Evolutionary conservation across 331 rosid genomes (phyloP), one percentile per base, ranked within the genome.

Genomic region (Saraca asoca): DNA sequence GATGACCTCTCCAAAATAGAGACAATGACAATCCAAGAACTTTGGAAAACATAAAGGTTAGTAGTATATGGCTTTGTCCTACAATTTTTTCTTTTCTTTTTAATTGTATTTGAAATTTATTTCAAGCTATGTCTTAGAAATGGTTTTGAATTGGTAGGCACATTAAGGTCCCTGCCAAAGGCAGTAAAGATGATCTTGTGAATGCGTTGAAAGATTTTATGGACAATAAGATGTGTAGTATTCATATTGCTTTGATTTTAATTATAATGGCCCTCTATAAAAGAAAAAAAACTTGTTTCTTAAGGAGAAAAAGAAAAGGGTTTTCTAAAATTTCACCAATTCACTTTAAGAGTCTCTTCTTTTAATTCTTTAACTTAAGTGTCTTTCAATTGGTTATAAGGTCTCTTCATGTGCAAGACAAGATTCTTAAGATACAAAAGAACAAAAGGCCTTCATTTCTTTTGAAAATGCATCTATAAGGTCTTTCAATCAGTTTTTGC

Each of bases 11-110:
- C 81, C 39, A 65, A 53, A 78, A 85, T 88, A 7, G 89, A 88
- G 58, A 68, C 64, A 42, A 84, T 93, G 98, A 93, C 95, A 6
- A 82, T 90, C 72, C 85, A 83, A 64, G 88, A 93, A 79, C 96
- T 93, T 57, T 66, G 86, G 67, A 82, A 74, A 64, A 80, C 79
- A 7, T 73, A 90, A 31, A 88, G 90, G 98, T 93, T 34, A 73
- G 69, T 50, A 38, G 24, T 37, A 51, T 75, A 63, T 58, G 61
- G 24, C 39, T 74, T 66, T 56, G 31, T 24, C 31, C 3, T 69
- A 41, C 15, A 19, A 20, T 10, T n/a, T 38, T 54, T 43, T 17
- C 35, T 13, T 45, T 16, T 64, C 17, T 41, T 62, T 70, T 55
- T 67, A 33, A 54, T 37, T 60, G 12, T 77, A 24, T 45, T 2